Evolutionary conservation across 1,284 basidiomycete genomes (phyloP), one percentile per base, ranked within the genome.

Genomic region (Hemileia vastatrix): DNA sequence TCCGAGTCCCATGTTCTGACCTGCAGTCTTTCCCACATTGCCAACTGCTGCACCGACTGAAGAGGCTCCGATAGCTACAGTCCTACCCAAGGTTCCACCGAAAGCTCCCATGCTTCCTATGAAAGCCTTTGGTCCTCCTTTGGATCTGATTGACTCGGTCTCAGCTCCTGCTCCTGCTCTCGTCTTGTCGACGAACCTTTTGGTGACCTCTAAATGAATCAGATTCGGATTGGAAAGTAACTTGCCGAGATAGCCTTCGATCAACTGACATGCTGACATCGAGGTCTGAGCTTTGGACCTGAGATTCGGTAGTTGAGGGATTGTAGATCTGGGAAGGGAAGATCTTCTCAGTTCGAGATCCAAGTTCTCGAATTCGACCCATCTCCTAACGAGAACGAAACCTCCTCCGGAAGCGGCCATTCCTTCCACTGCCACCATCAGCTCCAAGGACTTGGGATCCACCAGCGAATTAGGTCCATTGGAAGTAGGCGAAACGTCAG

Each of bases 341-440:
- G 47, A 19, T 21, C 50, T 58, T 11, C 54, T 23, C 19, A 73
- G 62, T 45, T 71, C 70, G 23, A 54, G 49, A 21, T 72, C 68
- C 55, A 74, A 67, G 60, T 66, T 60, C 55, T 73, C 71, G 27
- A 74, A 68, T 52, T 74, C 72, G 54, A 68, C 58, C 71, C 72
- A 73, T 6, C 67, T 60, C 6, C 72, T 66, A 0, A 74, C 58
- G 8, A 74, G 65, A 2, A 72, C 69, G 58, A 72, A 73, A 40
- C 72, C 72, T 36, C 70, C 70, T 13, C 55, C 63, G 1, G 60
- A n/a, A 8, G 53, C 64, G 4, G 63, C 23, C 3, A 58, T 50
- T 4, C 66, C 67, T 53, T 74, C 72, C 43, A 74, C 68, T 21
- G 70, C 70, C 51, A 73, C 67, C 66, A 74, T 72, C 40, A 73